These are phyloP conservation scores for Leucaena leucocephala DNA, from an alignment of 306 rosid species.

Conservation along the genomic window DNA sequence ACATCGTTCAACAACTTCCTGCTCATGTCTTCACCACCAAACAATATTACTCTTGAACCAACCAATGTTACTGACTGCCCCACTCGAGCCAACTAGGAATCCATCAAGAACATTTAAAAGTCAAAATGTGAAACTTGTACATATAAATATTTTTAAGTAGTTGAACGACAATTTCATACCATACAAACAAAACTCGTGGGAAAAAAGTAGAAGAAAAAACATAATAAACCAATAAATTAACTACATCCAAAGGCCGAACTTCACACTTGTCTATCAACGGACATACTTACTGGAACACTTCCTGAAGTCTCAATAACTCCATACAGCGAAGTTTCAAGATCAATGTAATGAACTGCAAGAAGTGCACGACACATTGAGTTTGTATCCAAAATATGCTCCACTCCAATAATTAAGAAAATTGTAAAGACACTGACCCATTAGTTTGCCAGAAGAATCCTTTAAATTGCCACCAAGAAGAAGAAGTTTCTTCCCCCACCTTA, in stretches of 20 bases:
- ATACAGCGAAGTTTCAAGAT: constrained; percentile 63
- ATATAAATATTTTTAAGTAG: constrained; percentile 26
- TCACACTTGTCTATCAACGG: constrained; percentile 28
- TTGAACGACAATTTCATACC: constrained; percentile 4
- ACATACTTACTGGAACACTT: constrained; percentile 75
- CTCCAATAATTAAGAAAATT: constrained; percentile 16
- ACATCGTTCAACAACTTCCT: constrained; percentile 84
- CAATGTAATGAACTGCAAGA: constrained; percentile 78
- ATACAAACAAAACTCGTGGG: constrained; percentile 27
- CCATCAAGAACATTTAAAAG: constrained; percentile 32
- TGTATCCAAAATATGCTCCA: constrained; percentile 31
- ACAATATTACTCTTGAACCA: constrained; percentile 85
- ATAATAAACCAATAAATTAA: constrained; percentile 19
- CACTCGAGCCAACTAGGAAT: constrained; percentile 71
- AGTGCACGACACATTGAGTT: constrained; percentile 40
- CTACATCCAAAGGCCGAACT: constrained; percentile 30
- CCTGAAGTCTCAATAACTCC: constrained; percentile 81
- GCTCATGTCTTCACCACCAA: constrained; percentile 92
- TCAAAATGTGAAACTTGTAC: constrained; percentile 29
- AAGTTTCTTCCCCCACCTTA: constrained; percentile 83
- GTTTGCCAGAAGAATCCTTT: constrained; percentile 59
- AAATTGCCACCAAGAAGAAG: constrained; percentile 83
- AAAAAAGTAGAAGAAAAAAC: constrained; percentile 10
- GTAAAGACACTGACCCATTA: constrained; percentile 62
- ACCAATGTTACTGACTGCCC: constrained; percentile 87